Base-by-base conservation (phyloP, 805 yeast genomes). In the Zygosaccharomyces kombuchaensis region DNA sequence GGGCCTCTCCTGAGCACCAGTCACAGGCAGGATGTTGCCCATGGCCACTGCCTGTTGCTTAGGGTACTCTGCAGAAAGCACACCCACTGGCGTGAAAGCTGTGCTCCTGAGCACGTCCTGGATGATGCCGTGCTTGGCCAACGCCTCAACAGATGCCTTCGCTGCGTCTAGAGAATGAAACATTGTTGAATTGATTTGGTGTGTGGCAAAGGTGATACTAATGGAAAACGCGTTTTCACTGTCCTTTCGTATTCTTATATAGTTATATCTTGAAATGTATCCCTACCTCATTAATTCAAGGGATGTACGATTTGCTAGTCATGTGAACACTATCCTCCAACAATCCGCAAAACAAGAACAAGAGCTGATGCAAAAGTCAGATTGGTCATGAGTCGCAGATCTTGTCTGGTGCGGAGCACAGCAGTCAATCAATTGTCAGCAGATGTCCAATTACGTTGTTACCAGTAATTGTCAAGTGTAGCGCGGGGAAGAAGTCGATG, bases 11-110 rank as follows among this genome's bases (percentile, higher is more conserved):
- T 85, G 95, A 22, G 96, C 81, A 37, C 81, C 84, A 3, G 69
- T 73, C 6, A 78, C 82, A 34, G 71, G 63, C 45, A 90, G 70
- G 2, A 81, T 75, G 67, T 89, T 87, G 14, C 96, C 97, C 72
- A 87, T 68, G 0, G 89, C 77, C 27, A 87, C 96, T 2, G 61
- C 56, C 8, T 54, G 47, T 8, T 53, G 53, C 6, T 51, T 43
- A 1, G 57, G 47, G 45, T 59, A 66, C 22, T 64, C 66, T 1
- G 57, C 61, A 12, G 58, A 52, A 9, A 66, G 44, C 9, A 57
- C 48, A 10, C 66, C 63, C 44, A 53, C 46, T 7, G 63, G 59
- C 21, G 48, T 37, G 42, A 58, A 51, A 9, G 44, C 23, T 2
- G 37, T 14, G 14, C 40, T 45, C 22, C 53, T 51, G 23, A 62